Percentiles rank a stretch among this genome's conserved stretches.
phyloP scores from a whole-genome alignment of 2,329 filamentous ascomycete species.

The Pseudovirgaria hyperparasitica region DNA sequence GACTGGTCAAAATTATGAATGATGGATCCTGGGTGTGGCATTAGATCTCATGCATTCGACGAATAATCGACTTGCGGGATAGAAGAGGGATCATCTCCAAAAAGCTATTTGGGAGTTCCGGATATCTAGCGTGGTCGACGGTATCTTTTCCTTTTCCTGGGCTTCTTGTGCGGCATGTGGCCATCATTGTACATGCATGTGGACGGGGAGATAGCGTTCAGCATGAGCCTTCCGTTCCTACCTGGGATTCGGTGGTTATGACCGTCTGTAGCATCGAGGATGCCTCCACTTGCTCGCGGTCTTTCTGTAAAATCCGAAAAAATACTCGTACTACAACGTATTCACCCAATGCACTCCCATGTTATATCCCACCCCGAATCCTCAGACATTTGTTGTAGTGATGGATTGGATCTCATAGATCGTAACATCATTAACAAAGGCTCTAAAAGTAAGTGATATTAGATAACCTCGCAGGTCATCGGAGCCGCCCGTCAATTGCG shows the following conservation, averaged over 20 bases:
- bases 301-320: constrained; percentile 26
- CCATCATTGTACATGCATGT: constrained; percentile 27
- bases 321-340: constrained; percentile 11
- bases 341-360: too few relatives aligned
- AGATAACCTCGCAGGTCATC: too few relatives aligned
- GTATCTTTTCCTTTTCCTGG: constrained; percentile 23
- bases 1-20: constrained; percentile 24
- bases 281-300: constrained; percentile 31
- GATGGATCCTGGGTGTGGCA: constrained; percentile 21
- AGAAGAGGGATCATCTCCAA: constrained; percentile 31
- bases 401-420: too few relatives aligned
- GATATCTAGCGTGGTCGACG: constrained; percentile 31
- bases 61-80: constrained; percentile 29
- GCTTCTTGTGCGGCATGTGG: constrained; percentile 26
- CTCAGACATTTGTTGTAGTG: too few relatives aligned
- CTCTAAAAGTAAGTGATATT: too few relatives aligned
- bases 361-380: too few relatives aligned
- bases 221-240: too few relatives aligned
- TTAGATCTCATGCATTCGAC: constrained; percentile 28
- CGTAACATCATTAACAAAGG: too few relatives aligned
- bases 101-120: constrained; percentile 31
- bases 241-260: too few relatives aligned
- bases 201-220: constrained; percentile 29
- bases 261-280: constrained; percentile 36
- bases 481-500: too few relatives aligned